These are phyloP conservation scores for Pseudogymnoascus sp. DNA, from an alignment of 2,329 filamentous ascomycete species.

Conservation along the genomic window DNA sequence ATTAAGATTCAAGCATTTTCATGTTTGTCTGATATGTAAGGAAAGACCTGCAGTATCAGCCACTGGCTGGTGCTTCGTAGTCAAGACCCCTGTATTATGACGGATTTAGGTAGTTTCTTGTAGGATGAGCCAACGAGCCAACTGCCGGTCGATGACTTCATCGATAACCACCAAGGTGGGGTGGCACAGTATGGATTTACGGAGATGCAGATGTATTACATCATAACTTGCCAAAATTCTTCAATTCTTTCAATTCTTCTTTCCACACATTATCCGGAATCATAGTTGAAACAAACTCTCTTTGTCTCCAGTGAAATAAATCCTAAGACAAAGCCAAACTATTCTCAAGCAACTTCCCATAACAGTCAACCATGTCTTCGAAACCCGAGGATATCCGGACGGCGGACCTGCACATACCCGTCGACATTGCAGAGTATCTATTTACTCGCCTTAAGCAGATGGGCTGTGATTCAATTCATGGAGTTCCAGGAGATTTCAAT, in stretches of 20 bases:
- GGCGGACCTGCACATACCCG: constrained; percentile 33
- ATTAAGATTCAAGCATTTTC: not conserved
- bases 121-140: not conserved
- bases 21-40: not conserved
- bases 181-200: not conserved
- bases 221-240: not conserved
- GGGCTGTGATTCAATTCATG: constrained; percentile 56
- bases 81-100: not conserved
- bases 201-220: not conserved
- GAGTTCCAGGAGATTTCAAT: constrained; percentile 67
- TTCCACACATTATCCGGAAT: not conserved
- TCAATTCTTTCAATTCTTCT: not conserved
- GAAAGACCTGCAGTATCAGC: not conserved
- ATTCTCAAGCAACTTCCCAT: not conserved
- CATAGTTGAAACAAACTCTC: not conserved
- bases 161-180: constrained; percentile 4
- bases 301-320: not conserved
- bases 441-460: constrained; percentile 56
- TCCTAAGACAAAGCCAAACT: not conserved
- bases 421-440: constrained; percentile 59
- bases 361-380: not conserved
- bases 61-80: not conserved
- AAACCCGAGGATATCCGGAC: constrained; percentile 34
- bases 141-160: constrained; percentile 5
- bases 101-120: not conserved